Evolutionary conservation across 805 yeast species (phyloP), one percentile per base, ranked within the genome.

Genomic region (Osmozyma mogii): DNA sequence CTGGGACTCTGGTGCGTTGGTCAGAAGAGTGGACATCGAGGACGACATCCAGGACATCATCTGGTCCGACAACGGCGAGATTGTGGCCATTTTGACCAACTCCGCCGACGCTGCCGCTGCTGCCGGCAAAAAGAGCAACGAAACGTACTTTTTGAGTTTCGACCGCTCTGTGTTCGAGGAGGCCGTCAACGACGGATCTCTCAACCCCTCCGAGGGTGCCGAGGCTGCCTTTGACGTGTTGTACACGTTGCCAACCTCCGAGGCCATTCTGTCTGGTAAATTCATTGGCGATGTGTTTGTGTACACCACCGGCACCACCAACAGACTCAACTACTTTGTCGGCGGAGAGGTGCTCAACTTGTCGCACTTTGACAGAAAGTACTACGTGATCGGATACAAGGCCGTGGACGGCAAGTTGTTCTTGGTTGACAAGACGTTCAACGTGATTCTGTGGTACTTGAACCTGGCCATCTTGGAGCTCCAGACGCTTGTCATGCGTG

Each of bases 241-340:
- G 34, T 74, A 79, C 47, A 95, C 94, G 38, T 71, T 85, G 36
- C 71, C 73, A 34, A 56, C 65, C 15, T 44, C 65, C 3, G 99
- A 92, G 53, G 61, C 77, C 12, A 73, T 89, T 22, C 75, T 83
- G 36, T 79, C 94, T 17, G 96, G 96, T 49, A 80, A 78, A 55
- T 92, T 96, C 87, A 87, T 88, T 47, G 98, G 97, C 43, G 97
- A 92, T 62, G 96, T 92, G 26, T 88, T 89, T 54, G 75, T 92
- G 31, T 92, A 81, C 64, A 84, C 96, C 10, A 85, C 96, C 2
- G 50, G 76, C 12, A 69, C 94, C 15, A 51, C 67, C 22, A 84
- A 87, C 61, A 76, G 97, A 56, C 69, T 92, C 50, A 89, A 88
- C 60, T 92, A 92, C 55, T 73, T 87, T 38, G 97, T 92, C 37